These are phyloP conservation scores for Monsonia emarginata DNA, from an alignment of 441 rosid genomes.

Conservation along the genomic window DNA sequence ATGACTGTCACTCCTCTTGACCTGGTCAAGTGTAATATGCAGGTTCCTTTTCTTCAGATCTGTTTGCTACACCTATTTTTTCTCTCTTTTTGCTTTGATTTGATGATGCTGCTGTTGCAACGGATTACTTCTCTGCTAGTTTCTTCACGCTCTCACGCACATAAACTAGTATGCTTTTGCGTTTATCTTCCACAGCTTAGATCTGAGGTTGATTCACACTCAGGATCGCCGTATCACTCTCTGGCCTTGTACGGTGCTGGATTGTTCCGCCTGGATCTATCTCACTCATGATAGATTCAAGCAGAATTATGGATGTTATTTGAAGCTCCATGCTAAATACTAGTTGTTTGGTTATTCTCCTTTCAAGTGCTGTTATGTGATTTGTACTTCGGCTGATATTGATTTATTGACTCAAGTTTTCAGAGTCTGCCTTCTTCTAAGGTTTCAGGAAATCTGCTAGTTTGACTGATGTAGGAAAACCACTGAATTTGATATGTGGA, in stretches of 20 bases:
- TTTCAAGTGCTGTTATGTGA: neutral
- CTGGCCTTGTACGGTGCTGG: neutral
- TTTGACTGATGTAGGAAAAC: neutral
- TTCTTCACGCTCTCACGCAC: neutral
- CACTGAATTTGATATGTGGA: neutral
- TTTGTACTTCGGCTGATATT: neutral
- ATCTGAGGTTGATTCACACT: neutral
- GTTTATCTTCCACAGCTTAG: neutral
- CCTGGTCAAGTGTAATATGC: conserved; percentile 99
- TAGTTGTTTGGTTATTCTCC: neutral
- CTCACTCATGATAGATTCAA: neutral
- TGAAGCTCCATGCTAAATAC: neutral
- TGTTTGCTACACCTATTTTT: conserved; percentile 5
- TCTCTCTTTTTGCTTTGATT: neutral
- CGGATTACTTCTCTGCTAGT: neutral
- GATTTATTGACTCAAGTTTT: neutral
- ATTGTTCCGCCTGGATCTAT: neutral
- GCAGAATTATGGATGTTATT: neutral
- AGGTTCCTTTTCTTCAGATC: conserved; percentile 36
- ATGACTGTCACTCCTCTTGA: conserved; percentile 94
- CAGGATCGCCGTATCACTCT: neutral
- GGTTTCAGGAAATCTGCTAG: neutral
- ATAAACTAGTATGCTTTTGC: neutral
- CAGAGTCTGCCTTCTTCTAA: neutral
- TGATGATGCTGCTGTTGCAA: neutral